Evolutionary conservation across 805 yeast genomes (phyloP).

Genomic region (Cyberlindnera galapagoensis): DNA sequence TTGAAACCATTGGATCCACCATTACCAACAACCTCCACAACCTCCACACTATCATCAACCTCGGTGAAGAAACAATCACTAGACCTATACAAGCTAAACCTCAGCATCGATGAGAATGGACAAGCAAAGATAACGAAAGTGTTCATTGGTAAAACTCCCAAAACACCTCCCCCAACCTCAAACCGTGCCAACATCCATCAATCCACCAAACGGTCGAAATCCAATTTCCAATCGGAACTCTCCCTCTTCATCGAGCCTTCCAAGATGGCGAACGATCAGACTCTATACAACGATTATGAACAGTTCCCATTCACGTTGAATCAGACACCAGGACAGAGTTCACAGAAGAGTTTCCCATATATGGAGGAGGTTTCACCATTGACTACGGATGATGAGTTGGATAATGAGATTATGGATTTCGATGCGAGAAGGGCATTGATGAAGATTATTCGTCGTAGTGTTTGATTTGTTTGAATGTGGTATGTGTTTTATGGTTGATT

Average conservation of each 20-base stretch:
- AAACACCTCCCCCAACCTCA: slow-evolving; percentile 2
- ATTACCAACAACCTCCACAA: neutral
- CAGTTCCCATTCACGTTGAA: no score
- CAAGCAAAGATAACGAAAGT: slow-evolving; percentile 19
- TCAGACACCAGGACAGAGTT: no score
- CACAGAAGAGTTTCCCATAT: no score
- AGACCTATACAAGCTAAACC: slow-evolving; percentile 10
- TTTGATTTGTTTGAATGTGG: slow-evolving; percentile 4
- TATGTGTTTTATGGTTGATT: neutral
- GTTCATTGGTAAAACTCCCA: slow-evolving; percentile 1
- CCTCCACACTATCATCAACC: neutral
- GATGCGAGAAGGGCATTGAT: slow-evolving; percentile 26
- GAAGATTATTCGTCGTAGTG: slow-evolving; percentile 23
- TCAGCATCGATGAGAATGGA: slow-evolving; percentile 23
- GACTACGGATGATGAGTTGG: slow-evolving; percentile 7
- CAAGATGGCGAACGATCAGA: slow-evolving; percentile 12
- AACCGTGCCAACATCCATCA: no score
- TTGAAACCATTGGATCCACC: slow-evolving; percentile 5
- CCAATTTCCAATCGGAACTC: slow-evolving; percentile 4
- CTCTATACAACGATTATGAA: slow-evolving; percentile 17
- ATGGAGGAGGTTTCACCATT: no score
- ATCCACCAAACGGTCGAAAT: neutral
- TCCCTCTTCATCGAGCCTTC: slow-evolving; percentile 21
- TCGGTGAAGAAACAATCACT: no score
- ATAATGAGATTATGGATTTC: slow-evolving; percentile 14